These are phyloP conservation scores for Arthrobotrys musiformis DNA, from an alignment of 2,329 filamentous ascomycete genomes.

Conservation along the genomic window DNA sequence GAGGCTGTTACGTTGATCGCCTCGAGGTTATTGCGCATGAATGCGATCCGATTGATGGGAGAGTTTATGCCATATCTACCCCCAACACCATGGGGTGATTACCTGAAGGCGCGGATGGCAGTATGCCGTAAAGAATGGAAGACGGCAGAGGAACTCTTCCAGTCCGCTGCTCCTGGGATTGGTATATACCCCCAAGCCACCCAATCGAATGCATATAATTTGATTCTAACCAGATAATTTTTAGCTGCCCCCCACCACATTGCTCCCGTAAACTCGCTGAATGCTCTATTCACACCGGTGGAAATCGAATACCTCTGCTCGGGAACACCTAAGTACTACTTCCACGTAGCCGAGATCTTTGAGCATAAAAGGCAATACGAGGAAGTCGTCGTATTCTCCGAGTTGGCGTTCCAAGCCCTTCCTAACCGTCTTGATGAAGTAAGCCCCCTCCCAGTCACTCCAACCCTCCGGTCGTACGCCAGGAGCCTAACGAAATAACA, in stretches of 20 bases:
- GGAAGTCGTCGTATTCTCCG: conserved; percentile 78
- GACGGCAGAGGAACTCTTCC: conserved; percentile 81
- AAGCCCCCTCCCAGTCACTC: not conserved
- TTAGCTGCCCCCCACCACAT: conserved; percentile 56
- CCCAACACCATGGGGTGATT: conserved; percentile 72
- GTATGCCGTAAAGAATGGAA: conserved; percentile 72
- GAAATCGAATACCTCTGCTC: conserved; percentile 76
- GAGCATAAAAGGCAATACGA: conserved; percentile 81
- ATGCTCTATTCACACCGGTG: conserved; percentile 74
- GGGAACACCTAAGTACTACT: conserved; percentile 84
- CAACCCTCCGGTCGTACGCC: conserved; percentile 60
- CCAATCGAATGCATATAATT: not conserved
- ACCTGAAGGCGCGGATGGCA: conserved; percentile 83
- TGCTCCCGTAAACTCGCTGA: conserved; percentile 66
- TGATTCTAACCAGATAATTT: not conserved
- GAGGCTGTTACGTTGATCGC: conserved; percentile 63
- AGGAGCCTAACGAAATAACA: not conserved
- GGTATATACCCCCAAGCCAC: conserved; percentile 68
- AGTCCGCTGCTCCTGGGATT: conserved; percentile 82
- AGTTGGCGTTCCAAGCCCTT: conserved; percentile 32
- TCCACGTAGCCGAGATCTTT: conserved; percentile 83
- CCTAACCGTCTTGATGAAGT: conserved; percentile 37
- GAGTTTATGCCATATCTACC: conserved; percentile 75
- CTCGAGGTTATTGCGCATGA: conserved; percentile 64
- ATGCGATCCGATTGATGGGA: conserved; percentile 65